Base-by-base conservation (phyloP, 805 yeast species). In the Komagataella ulmi region DNA sequence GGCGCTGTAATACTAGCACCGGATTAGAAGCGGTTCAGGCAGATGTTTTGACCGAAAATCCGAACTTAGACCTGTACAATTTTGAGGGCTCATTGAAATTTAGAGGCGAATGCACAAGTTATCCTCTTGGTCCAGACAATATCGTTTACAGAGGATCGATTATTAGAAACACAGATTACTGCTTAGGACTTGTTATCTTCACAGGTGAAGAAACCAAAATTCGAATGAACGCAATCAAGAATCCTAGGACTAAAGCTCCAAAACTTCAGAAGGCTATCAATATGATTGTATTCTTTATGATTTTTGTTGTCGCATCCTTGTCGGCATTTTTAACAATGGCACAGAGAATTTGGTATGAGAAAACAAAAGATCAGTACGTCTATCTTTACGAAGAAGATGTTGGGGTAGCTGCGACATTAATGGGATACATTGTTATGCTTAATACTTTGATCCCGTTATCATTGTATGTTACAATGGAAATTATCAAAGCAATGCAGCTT, bases 351-450 rank as follows among this genome's bases (percentile, higher is more conserved):
- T 67, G 67, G 24, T 75, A 74, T 59, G 63, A 71, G 7, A 61
- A 63, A 6, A 61, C 68, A 43, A 67, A 69, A 47, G 69, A 72
- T 36, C 69, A 63, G 40, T 74, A 76, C 51, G 89, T 97, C 97
- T 95, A 90, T 61, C 65, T 89, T 24, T 67, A 69, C 48, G 78
- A 76, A 3, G 73, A 79, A 58, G 93, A 86, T 57, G 96, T 84
- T 0, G 95, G 96, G 19, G 76, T 80, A 18, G 91, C 95, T 2
- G 85, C 96, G 1, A 87, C 95, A 0, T 74, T 93, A 49, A 90
- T 93, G 96, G 89, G 98, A 2, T 95, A 86, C 66, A 84, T 93
- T 56, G 91, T 93, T 71, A 91, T 93, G 98, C 91, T 85, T 70
- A 93, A 93, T 64, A 93, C 99, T 0, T 76, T 93, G 70, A 93